These are phyloP conservation scores for Paramecium caudatum DNA, from an alignment of 73 alveolate species.

Conservation along the genomic window DNA sequence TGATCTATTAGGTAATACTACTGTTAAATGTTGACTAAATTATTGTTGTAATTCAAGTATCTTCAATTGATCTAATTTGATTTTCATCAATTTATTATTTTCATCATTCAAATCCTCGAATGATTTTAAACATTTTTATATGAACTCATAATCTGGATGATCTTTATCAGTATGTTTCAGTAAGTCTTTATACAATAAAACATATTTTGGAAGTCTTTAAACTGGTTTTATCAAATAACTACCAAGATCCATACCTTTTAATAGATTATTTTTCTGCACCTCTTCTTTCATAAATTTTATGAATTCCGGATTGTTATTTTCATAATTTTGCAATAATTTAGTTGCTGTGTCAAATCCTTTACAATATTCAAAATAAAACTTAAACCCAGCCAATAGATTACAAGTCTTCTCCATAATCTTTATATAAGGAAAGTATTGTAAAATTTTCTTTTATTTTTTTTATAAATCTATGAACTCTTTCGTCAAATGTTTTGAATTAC, in stretches of 20 bases:
- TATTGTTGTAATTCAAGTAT: not conserved
- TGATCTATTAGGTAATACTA: constrained; percentile 17
- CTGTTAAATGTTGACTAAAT: not conserved
- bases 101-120: constrained; percentile 20
- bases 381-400: not conserved
- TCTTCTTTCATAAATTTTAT: not conserved
- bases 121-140: not conserved
- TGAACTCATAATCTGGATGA: constrained; percentile 46
- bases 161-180: constrained; percentile 41
- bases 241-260: not conserved
- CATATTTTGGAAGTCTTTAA: constrained; percentile 53
- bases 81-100: not conserved
- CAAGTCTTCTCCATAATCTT: not conserved
- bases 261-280: not conserved
- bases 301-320: not conserved
- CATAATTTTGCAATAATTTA: not conserved
- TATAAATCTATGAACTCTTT: no score
- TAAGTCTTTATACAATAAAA: constrained; percentile 40
- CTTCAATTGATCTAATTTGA: constrained; percentile 26
- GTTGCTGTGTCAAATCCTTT: not conserved
- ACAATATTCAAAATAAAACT: constrained; percentile 60
- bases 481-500: no score
- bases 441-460: no score
- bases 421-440: no score
- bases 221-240: constrained; percentile 52